These are phyloP conservation scores for Aspergillus neotritici DNA, from an alignment of 2,329 filamentous ascomycete species.

Conservation along the genomic window DNA sequence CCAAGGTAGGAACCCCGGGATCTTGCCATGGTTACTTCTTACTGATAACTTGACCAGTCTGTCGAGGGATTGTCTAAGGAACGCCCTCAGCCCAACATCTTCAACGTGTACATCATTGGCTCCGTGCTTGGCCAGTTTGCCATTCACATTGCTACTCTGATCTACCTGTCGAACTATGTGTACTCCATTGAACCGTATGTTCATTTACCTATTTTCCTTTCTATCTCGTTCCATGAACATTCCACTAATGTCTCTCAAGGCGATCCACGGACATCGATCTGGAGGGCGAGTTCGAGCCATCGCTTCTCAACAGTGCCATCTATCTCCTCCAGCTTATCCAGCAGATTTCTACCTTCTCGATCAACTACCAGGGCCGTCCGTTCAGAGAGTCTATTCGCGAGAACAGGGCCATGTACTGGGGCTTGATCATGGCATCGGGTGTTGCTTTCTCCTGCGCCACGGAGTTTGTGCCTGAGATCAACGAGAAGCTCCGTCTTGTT, in stretches of 20 bases:
- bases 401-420: constrained; percentile 98
- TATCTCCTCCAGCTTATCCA: constrained; percentile 97
- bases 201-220: neutral
- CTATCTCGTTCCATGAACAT: constrained; percentile 16
- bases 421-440: constrained; percentile 79
- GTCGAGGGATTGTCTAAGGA: constrained; percentile 96
- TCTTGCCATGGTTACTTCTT: neutral
- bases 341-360: constrained; percentile 97
- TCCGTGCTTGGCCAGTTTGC: constrained; percentile 97
- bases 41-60: constrained; percentile 45
- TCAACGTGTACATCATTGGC: constrained; percentile 98
- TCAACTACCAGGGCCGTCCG: constrained; percentile 97
- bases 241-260: constrained; percentile 33
- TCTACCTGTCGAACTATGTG: constrained; percentile 88
- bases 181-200: constrained; percentile 79
- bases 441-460: constrained; percentile 93
- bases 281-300: constrained; percentile 89
- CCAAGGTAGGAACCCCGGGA: constrained; percentile 54
- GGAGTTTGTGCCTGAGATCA: constrained; percentile 92
- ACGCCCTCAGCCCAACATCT: constrained; percentile 95
- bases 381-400: constrained; percentile 95
- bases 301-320: constrained; percentile 90
- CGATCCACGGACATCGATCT: constrained; percentile 68
- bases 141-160: constrained; percentile 85
- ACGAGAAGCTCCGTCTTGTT: constrained; percentile 85